Base-by-base conservation (phyloP, 495 filamentous ascomycete genomes). In the Hamigera avellanea region DNA sequence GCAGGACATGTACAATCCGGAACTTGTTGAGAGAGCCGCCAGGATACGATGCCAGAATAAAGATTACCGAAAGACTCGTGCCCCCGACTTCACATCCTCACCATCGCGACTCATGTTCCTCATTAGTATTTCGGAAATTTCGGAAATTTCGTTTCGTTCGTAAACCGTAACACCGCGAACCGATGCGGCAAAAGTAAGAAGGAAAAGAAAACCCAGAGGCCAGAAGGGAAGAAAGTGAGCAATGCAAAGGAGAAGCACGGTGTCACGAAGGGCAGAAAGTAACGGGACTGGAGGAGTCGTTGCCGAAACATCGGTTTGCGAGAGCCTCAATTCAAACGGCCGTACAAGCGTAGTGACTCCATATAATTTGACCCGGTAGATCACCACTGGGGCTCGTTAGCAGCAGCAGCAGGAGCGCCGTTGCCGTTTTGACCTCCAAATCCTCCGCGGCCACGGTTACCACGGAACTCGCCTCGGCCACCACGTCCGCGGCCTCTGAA, bases 401-500 rank as follows among this genome's bases (percentile, higher is more conserved):
- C 40, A 12, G 46, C 39, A 18, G 49, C 45, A n/a, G 45, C 41
- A 32, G 54, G 42, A 14, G 53, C 41, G 7, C 49, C 53, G 33
- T 54, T 56, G 14, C 37, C 38, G 21, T 35, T 25, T 16, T 30
- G 17, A n/a, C 34, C 67, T 45, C 61, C 54, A 33, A 57, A 57
- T 9, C 61, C 60, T 32, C 67, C 67, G 12, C 48, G 43, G 17
- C 53, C 46, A 25, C 58, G 52, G 26, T 40, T 43, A 30, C 58
- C 55, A 29, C 48, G 41, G 32, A 34, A 44, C 15, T 48, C 62
- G 27, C 64, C 61, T 14, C 64, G 59, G 28, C 53, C 62, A 18
- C 66, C 63, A 17, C 67, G 65, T 19, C 74, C 67, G 35, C 72
- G 66, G 18, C 66, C 70, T 21, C 61, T 44, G 57, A 50, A 41